These are phyloP conservation scores for Boechera divaricarpa DNA, from an alignment of 345 rosid genomes.

Conservation along the genomic window DNA sequence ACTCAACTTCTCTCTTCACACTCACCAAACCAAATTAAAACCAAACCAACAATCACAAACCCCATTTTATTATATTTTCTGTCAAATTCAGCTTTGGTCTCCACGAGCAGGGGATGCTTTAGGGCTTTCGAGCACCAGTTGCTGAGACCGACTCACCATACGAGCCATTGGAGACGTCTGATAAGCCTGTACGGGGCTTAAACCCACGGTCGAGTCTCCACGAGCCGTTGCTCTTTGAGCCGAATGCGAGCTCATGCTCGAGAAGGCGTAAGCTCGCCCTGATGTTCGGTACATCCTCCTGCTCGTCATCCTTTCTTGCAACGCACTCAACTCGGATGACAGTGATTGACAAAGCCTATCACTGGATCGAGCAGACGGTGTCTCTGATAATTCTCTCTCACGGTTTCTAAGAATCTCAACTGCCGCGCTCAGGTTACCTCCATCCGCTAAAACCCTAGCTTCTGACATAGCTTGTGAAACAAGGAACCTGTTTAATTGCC, in stretches of 20 bases:
- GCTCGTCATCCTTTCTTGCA: constrained; percentile 46
- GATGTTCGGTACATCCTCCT: constrained; percentile 36
- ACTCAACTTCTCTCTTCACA: constrained; percentile 13
- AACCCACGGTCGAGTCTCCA: background rate
- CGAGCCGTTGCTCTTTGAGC: constrained; percentile 48
- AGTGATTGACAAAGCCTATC: constrained; percentile 38
- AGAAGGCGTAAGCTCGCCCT: constrained; percentile 42
- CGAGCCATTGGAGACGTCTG: constrained; percentile 42
- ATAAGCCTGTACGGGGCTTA: constrained; percentile 32
- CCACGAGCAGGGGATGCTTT: background rate
- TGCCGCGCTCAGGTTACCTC: constrained; percentile 63
- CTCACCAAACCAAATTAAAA: constrained; percentile 15
- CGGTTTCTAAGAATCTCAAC: constrained; percentile 47
- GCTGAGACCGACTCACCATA: constrained; percentile 44
- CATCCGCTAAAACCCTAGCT: constrained; percentile 80
- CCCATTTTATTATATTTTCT: background rate
- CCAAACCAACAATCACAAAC: constrained; percentile 9
- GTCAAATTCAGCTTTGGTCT: constrained; percentile 23
- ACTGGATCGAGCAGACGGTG: constrained; percentile 32
- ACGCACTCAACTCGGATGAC: constrained; percentile 34
- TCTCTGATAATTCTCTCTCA: constrained; percentile 33
- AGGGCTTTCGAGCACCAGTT: constrained; percentile 8
- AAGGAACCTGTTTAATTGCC: constrained; percentile 78
- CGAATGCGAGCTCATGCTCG: constrained; percentile 44
- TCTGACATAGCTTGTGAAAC: constrained; percentile 83